Base-by-base conservation (phyloP, 345 rosid genomes). In the Balakata baccata region DNA sequence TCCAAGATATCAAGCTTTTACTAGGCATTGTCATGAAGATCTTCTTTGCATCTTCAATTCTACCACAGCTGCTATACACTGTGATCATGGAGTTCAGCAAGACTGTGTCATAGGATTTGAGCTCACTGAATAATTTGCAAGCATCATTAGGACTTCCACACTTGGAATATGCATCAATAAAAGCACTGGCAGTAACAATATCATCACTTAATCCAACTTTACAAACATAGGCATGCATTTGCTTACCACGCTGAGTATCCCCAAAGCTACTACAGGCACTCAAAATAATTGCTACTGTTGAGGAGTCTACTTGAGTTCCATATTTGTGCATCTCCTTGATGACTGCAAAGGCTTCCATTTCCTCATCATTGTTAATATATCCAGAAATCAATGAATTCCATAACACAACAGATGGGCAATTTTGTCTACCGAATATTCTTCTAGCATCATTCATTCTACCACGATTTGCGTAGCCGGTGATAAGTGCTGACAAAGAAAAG, bases 361-460 rank as follows among this genome's bases (percentile, higher is more conserved):
- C 91, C 77, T 87, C 84, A 45, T 80, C 64, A 70, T 88, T 92
- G 46, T 82, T 73, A 79, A 92, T 81, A 71, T 86, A 84, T 23
- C 97, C 94, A 7, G 94, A 87, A 54, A 94, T 87, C 87, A 94
- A 80, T 29, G 94, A 89, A 82, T 94, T 94, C 97, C 97, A 93
- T 11, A 89, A 50, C 74, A 79, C 84, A 16, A 77, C 79, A 66
- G 90, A 82, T 46, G 78, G 78, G 70, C 78, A 80, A 61, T 61
- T 77, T 54, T n/a, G 85, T 73, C 43, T 77, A 54, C 81, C 70
- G 70, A 94, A 87, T 65, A 89, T 50, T 70, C 78, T 79, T 79
- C 84, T 85, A 4, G 94, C 89, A 75, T 89, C 90, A 61, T 46
- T 68, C 77, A 87, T 84, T 63, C 81, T 86, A 59, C 96, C 93